Percentiles rank a stretch among this genome's conserved stretches.
Conservation (phyloP, 345 rosid genomes). For the Clausena lansium region DNA sequence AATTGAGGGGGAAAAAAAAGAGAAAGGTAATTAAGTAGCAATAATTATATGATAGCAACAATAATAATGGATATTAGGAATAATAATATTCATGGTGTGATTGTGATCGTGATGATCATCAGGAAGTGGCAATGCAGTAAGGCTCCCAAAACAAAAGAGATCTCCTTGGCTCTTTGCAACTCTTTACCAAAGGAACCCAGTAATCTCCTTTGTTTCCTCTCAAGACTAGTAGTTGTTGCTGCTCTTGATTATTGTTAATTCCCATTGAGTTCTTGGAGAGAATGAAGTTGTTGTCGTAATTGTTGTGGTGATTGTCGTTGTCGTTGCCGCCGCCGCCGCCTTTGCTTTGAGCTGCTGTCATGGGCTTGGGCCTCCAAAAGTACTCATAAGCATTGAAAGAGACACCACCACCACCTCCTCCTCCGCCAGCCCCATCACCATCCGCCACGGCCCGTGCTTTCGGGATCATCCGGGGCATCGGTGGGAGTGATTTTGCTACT, state of each 20-base stretch:
- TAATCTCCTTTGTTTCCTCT: constrained; percentile 32
- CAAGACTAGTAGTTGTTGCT: constrained; percentile 21
- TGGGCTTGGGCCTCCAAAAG: constrained; percentile 52
- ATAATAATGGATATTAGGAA: not conserved
- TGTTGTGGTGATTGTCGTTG: not conserved
- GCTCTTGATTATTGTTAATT: constrained; percentile 9
- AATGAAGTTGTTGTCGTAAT: constrained; percentile 3
- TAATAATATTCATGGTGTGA: not conserved
- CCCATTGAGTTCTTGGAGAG: constrained; percentile 21
- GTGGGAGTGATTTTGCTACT: constrained; percentile 62
- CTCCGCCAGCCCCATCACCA: not conserved
- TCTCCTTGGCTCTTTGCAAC: constrained; percentile 76
- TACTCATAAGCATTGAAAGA: constrained; percentile 71
- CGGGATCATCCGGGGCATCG: constrained; percentile 38
- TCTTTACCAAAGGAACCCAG: constrained; percentile 38
- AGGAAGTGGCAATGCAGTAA: constrained; percentile 81
- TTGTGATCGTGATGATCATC: constrained; percentile 7
- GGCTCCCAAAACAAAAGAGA: constrained; percentile 61
- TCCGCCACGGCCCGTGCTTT: constrained; percentile 23
- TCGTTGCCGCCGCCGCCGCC: constrained; percentile 11
- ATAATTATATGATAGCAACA: not conserved
- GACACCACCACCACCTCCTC: constrained; percentile 14
- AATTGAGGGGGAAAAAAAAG: constrained; percentile 28
- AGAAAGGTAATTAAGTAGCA: constrained; percentile 8
- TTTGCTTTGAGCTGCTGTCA: constrained; percentile 12